Base-by-base conservation (phyloP, 2,329 filamentous ascomycete species). In the Cryphonectria parasitica region DNA sequence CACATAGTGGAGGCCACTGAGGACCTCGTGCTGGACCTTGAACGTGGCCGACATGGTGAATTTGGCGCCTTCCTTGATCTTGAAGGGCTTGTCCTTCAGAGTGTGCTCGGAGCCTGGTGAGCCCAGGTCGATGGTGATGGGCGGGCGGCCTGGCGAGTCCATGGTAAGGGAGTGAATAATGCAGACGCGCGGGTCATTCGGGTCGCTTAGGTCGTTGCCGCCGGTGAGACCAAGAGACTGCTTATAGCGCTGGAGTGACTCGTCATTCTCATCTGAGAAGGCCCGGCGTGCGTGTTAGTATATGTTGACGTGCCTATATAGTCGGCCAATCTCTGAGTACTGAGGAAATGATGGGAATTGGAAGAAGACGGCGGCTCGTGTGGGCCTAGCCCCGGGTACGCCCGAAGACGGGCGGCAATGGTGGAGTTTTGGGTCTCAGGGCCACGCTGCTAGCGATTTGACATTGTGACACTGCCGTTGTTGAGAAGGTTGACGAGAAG, bases 231-330 rank as follows among this genome's bases (percentile, higher is more conserved):
- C 96, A 73, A 99, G 91, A 17, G 95, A 98, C 79, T 95, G 89
- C 87, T 99, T 99, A 92, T 97, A 99, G 78, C 95, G 92, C 84
- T 97, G 93, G 77, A 99, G 91, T 73, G 95, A 96, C 83, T 98
- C 95, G 81, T 99, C 96, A 77, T 92, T 85, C 75, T 87, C 85
- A 78, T 90, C 86, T 91, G 28, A 19, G 25, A 15, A 17, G n/a
- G 19, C 25, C n/a, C 41, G n/a, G 25, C n/a, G 11, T 22, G 13
- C 36, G 7, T 64, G 61, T 64, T 25, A 45, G 61, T 45, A 36
- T n/a, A 13, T 22, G 31, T 17, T 60, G 25, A n/a, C 22, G 60
- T 25, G 22, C 4, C 19, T 28, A 10, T 7, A 10, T 31, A 34
- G n/a, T 10, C 22, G 13, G 15, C 34, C n/a, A 34, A 34, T 39